Evolutionary conservation across 345 rosid genomes (phyloP).

Genomic region (Xanthoceras sorbifolium): DNA sequence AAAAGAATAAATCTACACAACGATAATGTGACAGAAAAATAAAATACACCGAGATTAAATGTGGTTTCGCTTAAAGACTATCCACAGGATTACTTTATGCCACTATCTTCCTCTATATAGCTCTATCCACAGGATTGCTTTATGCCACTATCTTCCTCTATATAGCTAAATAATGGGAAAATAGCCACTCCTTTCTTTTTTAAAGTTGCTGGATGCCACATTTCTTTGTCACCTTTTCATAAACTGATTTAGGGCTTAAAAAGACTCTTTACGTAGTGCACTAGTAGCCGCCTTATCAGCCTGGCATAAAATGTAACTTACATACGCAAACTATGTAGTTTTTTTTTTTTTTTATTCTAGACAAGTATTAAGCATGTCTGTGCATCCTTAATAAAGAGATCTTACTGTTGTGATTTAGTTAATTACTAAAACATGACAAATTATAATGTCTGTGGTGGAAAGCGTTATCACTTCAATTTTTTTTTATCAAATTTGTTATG

Average conservation of each 20-base stretch:
- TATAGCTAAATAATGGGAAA: background rate
- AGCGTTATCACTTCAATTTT: conserved; percentile 5
- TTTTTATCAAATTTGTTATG: conserved; percentile 11
- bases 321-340: conserved; percentile 3
- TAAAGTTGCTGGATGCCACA: background rate
- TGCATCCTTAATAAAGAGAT: background rate
- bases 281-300: background rate
- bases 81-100: background rate
- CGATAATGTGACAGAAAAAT: background rate
- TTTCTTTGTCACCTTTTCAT: background rate
- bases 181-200: background rate
- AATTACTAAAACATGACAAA: background rate
- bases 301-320: background rate
- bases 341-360: background rate
- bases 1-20: background rate
- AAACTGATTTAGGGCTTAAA: background rate
- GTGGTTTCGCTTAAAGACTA: background rate
- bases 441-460: conserved; percentile 9
- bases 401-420: background rate
- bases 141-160: background rate
- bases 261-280: background rate
- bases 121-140: background rate
- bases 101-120: background rate
- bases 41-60: background rate
- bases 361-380: background rate